Evolutionary conservation across 495 filamentous ascomycete species (phyloP).

Genomic region (Monascus purpureus): DNA sequence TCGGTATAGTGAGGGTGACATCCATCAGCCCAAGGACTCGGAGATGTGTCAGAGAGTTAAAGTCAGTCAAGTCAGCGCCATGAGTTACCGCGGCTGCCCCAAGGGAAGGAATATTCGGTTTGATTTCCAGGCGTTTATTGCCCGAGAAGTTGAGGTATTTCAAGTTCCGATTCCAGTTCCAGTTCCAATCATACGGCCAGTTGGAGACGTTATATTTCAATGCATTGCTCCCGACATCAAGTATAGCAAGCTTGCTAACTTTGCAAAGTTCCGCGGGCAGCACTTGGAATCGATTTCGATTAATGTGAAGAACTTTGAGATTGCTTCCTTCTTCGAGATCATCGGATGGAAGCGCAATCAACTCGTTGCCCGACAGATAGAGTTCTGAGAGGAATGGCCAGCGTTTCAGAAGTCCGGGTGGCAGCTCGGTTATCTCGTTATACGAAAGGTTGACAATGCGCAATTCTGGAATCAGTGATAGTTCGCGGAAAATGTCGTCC

Average conservation of each 20-base stretch:
- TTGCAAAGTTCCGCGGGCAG: slow-evolving; percentile 91
- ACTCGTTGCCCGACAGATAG: slow-evolving; percentile 89
- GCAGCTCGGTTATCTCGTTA: slow-evolving; percentile 86
- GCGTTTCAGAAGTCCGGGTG: slow-evolving; percentile 68
- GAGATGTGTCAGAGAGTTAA: slow-evolving; percentile 72
- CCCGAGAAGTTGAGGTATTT: slow-evolving; percentile 94
- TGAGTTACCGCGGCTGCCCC: slow-evolving; percentile 29
- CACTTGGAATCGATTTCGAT: slow-evolving; percentile 93
- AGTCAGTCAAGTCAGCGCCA: slow-evolving; percentile 75
- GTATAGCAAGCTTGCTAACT: slow-evolving; percentile 73
- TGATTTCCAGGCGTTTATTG: slow-evolving; percentile 95
- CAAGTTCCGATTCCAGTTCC: slow-evolving; percentile 93
- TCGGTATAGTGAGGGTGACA: slow-evolving; percentile 85
- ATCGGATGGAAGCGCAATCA: slow-evolving; percentile 82
- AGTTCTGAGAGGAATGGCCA: slow-evolving; percentile 84
- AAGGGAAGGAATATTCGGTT: slow-evolving; percentile 50
- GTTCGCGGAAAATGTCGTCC: slow-evolving; percentile 87
- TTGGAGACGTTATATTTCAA: slow-evolving; percentile 99
- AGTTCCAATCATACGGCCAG: slow-evolving; percentile 99
- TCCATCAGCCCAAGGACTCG: slow-evolving; percentile 93
- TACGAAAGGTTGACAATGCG: slow-evolving; percentile 88
- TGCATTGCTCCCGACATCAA: slow-evolving; percentile 93
- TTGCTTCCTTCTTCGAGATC: slow-evolving; percentile 79
- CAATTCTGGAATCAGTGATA: slow-evolving; percentile 69
- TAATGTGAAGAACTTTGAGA: slow-evolving; percentile 85